These are phyloP conservation scores for Leptographium radiaticola DNA, from an alignment of 2,329 filamentous ascomycete genomes.

Conservation along the genomic window DNA sequence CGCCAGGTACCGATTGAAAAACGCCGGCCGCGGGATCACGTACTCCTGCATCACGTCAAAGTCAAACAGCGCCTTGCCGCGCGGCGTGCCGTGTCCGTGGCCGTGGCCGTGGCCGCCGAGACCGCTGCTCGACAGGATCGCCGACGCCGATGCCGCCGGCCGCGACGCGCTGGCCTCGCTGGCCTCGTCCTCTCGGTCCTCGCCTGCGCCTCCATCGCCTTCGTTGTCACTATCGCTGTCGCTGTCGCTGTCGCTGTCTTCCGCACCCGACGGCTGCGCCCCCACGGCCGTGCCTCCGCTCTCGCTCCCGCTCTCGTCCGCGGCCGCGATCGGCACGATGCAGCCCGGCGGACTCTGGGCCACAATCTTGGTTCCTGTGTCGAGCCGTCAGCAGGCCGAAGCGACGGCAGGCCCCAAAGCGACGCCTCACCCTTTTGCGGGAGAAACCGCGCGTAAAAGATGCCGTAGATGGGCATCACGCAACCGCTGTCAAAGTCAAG, in stretches of 20 bases:
- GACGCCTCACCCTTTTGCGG: conserved; percentile 42
- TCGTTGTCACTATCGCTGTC: neutral
- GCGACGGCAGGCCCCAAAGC: neutral
- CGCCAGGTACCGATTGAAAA: conserved; percentile 82
- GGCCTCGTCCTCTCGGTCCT: neutral
- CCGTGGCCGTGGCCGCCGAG: neutral
- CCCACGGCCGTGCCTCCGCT: conserved; percentile 2
- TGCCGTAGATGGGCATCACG: conserved; percentile 49
- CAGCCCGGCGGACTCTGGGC: conserved; percentile 50
- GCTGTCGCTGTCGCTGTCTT: neutral
- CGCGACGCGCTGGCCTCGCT: neutral
- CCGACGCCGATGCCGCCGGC: neutral
- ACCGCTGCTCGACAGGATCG: neutral
- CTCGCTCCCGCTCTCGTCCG: conserved; percentile 5
- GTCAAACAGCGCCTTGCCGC: conserved; percentile 46
- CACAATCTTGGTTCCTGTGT: conserved; percentile 45
- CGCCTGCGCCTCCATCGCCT: neutral
- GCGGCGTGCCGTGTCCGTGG: neutral
- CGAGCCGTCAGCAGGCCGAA: neutral
- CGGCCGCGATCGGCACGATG: conserved; percentile 32
- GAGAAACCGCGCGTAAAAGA: conserved; percentile 59
- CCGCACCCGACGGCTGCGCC: neutral
- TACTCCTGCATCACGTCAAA: conserved; percentile 83
- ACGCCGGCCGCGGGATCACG: conserved; percentile 87
- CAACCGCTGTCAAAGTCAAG: neutral